These are phyloP conservation scores for Torulaspora globosa DNA, from an alignment of 1,139 yeast genomes.

Conservation along the genomic window DNA sequence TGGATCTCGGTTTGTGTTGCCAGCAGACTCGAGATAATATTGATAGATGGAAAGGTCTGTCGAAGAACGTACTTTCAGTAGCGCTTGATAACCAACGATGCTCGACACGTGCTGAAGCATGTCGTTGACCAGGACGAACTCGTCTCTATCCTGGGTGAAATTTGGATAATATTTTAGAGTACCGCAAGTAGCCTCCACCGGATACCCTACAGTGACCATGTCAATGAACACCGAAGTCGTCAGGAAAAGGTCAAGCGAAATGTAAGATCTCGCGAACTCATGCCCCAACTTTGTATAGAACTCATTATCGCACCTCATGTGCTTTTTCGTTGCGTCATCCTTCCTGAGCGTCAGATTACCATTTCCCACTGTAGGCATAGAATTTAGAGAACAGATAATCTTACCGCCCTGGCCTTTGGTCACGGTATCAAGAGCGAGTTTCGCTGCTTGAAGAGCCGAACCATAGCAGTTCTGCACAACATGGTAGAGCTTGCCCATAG, in stretches of 20 bases:
- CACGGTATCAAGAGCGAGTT: slow-evolving; percentile 54
- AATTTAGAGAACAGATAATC: slow-evolving; percentile 61
- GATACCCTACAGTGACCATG: slow-evolving; percentile 65
- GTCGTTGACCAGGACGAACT: slow-evolving; percentile 58
- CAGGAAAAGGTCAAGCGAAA: slow-evolving; percentile 75
- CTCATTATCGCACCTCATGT: slow-evolving; percentile 57
- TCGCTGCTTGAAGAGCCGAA: slow-evolving; percentile 69
- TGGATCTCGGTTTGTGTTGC: slow-evolving; percentile 51
- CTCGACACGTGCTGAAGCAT: slow-evolving; percentile 47
- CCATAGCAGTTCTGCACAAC: slow-evolving; percentile 76
- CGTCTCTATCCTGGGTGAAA: slow-evolving; percentile 69
- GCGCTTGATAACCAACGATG: slow-evolving; percentile 69
- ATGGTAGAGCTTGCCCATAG: slow-evolving; percentile 42
- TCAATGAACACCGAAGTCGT: slow-evolving; percentile 67
- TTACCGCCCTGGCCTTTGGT: slow-evolving; percentile 71
- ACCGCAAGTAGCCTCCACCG: slow-evolving; percentile 75
- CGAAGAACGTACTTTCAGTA: slow-evolving; percentile 81
- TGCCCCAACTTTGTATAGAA: slow-evolving; percentile 61
- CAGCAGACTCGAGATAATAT: slow-evolving; percentile 56
- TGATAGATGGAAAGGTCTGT: slow-evolving; percentile 81
- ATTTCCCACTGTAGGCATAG: slow-evolving; percentile 79
- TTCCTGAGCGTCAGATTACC: slow-evolving; percentile 64
- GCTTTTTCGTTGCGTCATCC: slow-evolving; percentile 53
- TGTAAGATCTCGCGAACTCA: slow-evolving; percentile 53
- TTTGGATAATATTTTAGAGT: slow-evolving; percentile 58